phyloP scores from a whole-genome alignment of 176 grass and related monocot species.

The Rhynchospora breviuscula region DNA sequence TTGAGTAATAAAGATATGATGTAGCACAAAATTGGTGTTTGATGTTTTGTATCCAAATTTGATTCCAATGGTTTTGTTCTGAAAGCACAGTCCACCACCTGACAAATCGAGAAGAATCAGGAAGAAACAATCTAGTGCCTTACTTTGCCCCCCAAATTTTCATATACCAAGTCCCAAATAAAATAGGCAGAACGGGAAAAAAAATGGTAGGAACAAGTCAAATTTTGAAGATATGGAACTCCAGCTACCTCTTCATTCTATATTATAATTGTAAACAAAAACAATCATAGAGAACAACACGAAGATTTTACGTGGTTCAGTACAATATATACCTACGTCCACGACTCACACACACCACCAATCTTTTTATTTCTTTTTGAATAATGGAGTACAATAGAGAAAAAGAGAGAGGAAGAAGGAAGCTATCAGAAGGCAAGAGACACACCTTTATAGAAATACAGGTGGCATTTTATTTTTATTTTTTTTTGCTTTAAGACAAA shows the following conservation, averaged over 20 bases:
- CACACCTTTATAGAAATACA: no score
- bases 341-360: no score
- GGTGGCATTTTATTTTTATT: no score
- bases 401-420: no score
- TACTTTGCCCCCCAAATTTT: not conserved
- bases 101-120: constrained; percentile 9
- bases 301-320: no score
- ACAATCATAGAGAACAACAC: no score
- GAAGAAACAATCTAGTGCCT: not conserved
- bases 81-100: constrained; percentile 24
- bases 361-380: no score
- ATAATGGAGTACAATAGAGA: no score
- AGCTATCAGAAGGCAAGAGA: no score
- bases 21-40: constrained; percentile 17
- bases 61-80: constrained; percentile 16
- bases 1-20: not conserved
- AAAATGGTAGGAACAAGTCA: not conserved
- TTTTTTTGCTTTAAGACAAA: no score
- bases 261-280: no score
- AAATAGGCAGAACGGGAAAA: not conserved
- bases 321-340: no score
- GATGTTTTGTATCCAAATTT: constrained; percentile 19
- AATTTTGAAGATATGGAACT: not conserved
- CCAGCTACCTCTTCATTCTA: not conserved
- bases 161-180: not conserved